Percentiles rank a stretch among this genome's conserved stretches.
These are phyloP conservation scores for Ustulina deusta DNA, from an alignment of 2,329 filamentous ascomycete species.

Conservation along the genomic window DNA sequence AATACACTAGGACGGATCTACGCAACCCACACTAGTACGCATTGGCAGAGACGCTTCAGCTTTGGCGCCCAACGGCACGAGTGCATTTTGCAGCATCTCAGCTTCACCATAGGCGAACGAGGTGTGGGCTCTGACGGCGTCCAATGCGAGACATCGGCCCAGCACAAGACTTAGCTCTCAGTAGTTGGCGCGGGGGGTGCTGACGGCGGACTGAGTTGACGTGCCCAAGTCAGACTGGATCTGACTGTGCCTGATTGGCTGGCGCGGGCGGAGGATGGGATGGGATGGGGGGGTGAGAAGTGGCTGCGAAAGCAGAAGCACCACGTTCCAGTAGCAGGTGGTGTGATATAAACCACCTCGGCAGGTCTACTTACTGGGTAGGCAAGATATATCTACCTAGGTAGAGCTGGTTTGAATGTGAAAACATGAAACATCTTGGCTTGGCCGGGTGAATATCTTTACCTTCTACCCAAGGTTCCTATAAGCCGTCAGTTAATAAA, in stretches of 20 bases:
- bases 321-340: neutral
- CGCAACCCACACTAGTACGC: conserved; percentile 25
- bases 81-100: conserved; percentile 30
- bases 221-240: conserved; percentile 16
- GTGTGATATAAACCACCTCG: conserved; percentile 13
- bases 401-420: no score
- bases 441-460: no score
- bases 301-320: conserved; percentile 22
- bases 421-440: no score
- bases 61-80: conserved; percentile 34
- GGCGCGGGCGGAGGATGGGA: conserved; percentile 23
- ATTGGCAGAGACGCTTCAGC: conserved; percentile 37
- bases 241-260: conserved; percentile 29
- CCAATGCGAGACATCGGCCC: conserved; percentile 35
- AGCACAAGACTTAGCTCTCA: conserved; percentile 15
- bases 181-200: conserved; percentile 19
- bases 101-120: conserved; percentile 19
- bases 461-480: neutral
- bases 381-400: neutral
- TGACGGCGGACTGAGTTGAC: conserved; percentile 29
- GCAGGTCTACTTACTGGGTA: neutral
- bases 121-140: conserved; percentile 26
- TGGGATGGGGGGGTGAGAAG: conserved; percentile 12
- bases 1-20: conserved; percentile 5
- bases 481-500: no score